phyloP scores from a whole-genome alignment of 2,329 filamentous ascomycete genomes.

The Sordariomycetes sp. region DNA sequence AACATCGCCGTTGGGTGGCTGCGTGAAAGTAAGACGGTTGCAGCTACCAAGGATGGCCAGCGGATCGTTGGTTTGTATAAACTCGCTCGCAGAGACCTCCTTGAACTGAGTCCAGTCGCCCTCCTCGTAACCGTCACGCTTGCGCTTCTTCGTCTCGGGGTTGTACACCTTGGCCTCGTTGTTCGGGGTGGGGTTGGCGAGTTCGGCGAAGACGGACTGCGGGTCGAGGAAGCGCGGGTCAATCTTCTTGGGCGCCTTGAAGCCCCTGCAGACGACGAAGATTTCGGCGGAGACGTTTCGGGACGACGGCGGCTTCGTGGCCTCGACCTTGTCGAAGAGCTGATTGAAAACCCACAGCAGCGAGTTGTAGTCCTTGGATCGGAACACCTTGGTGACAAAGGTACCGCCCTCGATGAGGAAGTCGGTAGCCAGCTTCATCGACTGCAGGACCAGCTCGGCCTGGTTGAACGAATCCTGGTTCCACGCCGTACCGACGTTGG shows the following conservation, averaged over 20 bases:
- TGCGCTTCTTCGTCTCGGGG: conserved; percentile 92
- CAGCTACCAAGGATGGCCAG: conserved; percentile 80
- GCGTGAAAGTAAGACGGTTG: conserved; percentile 74
- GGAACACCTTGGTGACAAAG: conserved; percentile 95
- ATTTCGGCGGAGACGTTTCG: conserved; percentile 97
- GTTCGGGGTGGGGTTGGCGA: conserved; percentile 75
- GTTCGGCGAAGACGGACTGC: conserved; percentile 79
- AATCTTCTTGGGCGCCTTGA: conserved; percentile 85
- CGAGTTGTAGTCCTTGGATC: conserved; percentile 93
- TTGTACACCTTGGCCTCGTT: conserved; percentile 98
- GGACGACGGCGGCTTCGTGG: conserved; percentile 91
- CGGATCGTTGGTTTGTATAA: conserved; percentile 85
- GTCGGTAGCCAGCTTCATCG: conserved; percentile 86
- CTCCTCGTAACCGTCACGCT: conserved; percentile 95
- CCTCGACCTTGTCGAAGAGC: conserved; percentile 87
- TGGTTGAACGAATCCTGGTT: conserved; percentile 97
- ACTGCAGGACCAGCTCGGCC: conserved; percentile 80
- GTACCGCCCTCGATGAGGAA: conserved; percentile 81
- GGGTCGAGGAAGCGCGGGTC: conserved; percentile 90
- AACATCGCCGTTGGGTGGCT: conserved; percentile 69
- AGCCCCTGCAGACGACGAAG: conserved; percentile 92
- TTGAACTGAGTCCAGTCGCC: conserved; percentile 90
- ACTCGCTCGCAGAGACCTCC: conserved; percentile 76
- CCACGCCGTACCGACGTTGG: conserved; percentile 97
- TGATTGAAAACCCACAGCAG: conserved; percentile 97